Base-by-base conservation (phyloP, 2,329 filamentous ascomycete genomes). In the Diaporthe nobilis region DNA sequence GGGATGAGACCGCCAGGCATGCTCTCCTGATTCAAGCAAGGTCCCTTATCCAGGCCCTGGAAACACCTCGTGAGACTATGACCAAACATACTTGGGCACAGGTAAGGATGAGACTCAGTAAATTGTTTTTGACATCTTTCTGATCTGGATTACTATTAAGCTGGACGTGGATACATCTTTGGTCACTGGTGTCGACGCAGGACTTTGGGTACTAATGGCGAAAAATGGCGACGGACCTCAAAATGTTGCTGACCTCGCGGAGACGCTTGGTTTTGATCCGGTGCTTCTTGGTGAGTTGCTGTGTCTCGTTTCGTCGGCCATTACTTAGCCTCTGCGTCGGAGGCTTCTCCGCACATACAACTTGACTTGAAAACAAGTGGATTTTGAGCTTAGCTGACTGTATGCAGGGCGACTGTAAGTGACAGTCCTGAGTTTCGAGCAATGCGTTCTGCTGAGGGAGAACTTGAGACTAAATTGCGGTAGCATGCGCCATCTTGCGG, bases 41-140 rank as follows among this genome's bases (percentile, higher is more conserved):
- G n/a, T 76, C 78, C 0, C 74, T 84, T 2, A 80, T 83, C 44
- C 80, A 81, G 39, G 82, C 85, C 0, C 80, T 87, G 0, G 86
- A 89, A 77, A 88, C 85, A 0, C 87, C 87, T 0, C 82, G 86
- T 9, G 87, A 89, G 80, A 86, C 86, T 0, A 87, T 88, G 82
- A 82, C 88, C 72, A 82, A 85, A 73, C 86, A 88, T 60, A 82
- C 80, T 76, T 88, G 87, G 85, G 85, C 85, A 44, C 58, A 61
- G 37, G 58, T 61, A 44, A 61, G 58, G 37, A 20, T 28, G 37
- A 20, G 2, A 12, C 37, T 28, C 37, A 9, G 58, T n/a, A 12
- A 28, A 44, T 15, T 1, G 1, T 61, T 61, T 42, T 7, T 12
- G 53, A n/a, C 22, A 42, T 22, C 6, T 17, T 61, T 61, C 58